phyloP scores from a whole-genome alignment of 1,284 basidiomycete species.

The Ceratobasidium sp. region DNA sequence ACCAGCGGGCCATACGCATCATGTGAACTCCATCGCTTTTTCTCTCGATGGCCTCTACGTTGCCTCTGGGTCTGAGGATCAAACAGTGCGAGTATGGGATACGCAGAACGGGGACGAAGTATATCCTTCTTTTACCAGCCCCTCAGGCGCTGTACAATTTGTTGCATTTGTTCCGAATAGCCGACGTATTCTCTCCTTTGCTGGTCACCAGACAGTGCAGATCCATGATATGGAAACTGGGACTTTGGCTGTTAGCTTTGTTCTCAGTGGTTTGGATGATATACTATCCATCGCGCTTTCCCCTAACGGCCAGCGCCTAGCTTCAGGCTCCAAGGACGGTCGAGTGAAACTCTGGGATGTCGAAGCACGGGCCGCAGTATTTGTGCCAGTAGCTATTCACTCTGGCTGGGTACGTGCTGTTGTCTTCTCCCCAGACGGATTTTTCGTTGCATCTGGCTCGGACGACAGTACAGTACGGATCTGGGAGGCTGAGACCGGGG shows the following conservation, averaged over 20 bases:
- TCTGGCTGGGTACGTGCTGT: no score
- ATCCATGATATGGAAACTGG: conserved; percentile 24
- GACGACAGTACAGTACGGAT: conserved; percentile 64
- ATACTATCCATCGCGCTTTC: no score
- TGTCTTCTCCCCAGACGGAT: no score
- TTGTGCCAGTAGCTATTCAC: no score
- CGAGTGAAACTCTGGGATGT: no score
- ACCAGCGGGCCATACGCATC: not conserved
- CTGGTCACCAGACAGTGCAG: conserved; percentile 9
- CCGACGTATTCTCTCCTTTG: conserved; percentile 5
- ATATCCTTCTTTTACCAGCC: not conserved
- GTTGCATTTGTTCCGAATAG: conserved; percentile 28
- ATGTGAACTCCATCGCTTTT: conserved; percentile 20
- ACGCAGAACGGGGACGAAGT: not conserved
- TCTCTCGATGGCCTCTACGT: conserved; percentile 38
- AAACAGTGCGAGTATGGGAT: conserved; percentile 39
- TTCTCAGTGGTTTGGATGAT: conserved; percentile 1
- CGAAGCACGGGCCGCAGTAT: no score
- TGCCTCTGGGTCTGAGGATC: conserved; percentile 40
- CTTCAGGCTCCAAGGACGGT: no score
- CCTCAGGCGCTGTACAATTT: not conserved
- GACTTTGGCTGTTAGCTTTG: not conserved
- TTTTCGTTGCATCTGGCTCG: no score
- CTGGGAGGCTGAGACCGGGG: conserved; percentile 57
- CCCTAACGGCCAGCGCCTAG: no score